Conservation (phyloP, 2,329 filamentous ascomycete species). For the Pleoardoris graminearum region DNA sequence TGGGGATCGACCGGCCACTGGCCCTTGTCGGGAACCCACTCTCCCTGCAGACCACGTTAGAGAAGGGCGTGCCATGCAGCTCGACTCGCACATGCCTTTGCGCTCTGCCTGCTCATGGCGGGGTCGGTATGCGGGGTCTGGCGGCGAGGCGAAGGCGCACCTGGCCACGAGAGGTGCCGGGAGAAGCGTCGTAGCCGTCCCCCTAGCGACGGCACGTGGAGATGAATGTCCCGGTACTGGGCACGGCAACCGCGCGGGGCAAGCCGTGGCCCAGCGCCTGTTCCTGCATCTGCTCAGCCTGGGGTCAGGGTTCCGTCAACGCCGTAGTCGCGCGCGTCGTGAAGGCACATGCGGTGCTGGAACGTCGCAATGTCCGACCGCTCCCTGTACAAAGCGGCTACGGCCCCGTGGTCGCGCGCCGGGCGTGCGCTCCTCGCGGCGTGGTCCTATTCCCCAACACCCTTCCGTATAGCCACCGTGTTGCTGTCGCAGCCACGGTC, state of each 20-base stretch:
- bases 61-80: background rate
- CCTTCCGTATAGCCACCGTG: background rate
- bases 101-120: slow-evolving; percentile 43
- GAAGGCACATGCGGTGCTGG: background rate
- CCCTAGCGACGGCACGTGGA: slow-evolving; percentile 4
- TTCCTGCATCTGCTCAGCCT: slow-evolving; percentile 9
- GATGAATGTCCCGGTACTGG: slow-evolving; percentile 2
- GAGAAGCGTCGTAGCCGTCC: background rate
- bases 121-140: background rate
- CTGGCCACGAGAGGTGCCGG: too few species aligned
- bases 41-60: slow-evolving; percentile 27
- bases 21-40: slow-evolving; percentile 55
- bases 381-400: background rate
- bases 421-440: background rate
- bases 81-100: slow-evolving; percentile 28
- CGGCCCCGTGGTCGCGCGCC: background rate
- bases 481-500: background rate
- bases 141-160: background rate
- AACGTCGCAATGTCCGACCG: slow-evolving; percentile 3
- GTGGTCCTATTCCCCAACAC: background rate
- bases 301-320: background rate
- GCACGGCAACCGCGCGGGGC: background rate
- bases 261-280: slow-evolving; percentile 1
- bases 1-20: slow-evolving; percentile 69
- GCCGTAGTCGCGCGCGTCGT: slow-evolving; percentile 8